Conservation (phyloP, 208 protist genomes). For the Wallacemonas rigidus region DNA sequence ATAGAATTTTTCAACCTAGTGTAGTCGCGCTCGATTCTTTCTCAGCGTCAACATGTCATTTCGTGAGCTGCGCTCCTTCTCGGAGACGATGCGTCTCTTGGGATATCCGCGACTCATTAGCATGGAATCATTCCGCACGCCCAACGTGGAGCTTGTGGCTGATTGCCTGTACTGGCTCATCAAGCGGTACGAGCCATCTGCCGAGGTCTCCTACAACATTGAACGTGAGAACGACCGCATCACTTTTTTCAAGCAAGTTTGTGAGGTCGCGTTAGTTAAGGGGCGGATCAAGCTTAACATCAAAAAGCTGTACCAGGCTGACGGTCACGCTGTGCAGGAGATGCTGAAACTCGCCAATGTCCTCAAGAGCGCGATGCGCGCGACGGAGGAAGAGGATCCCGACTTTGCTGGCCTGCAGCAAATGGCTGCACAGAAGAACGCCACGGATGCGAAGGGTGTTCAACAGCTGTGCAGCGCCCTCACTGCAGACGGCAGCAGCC, state of each 20-base stretch:
- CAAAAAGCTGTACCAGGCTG: conserved; percentile 94
- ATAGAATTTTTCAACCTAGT: not conserved
- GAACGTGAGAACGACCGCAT: conserved; percentile 91
- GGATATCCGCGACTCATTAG: conserved; percentile 95
- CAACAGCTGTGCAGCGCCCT: conserved; percentile 91
- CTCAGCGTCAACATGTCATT: conserved; percentile 77
- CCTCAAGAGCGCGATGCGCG: conserved; percentile 88
- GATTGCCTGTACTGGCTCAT: conserved; percentile 94
- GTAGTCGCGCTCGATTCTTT: not conserved
- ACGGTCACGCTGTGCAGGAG: conserved; percentile 96
- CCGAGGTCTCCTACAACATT: conserved; percentile 91
- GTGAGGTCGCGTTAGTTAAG: conserved; percentile 80
- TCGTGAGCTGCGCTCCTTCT: conserved; percentile 93
- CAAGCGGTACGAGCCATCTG: conserved; percentile 91
- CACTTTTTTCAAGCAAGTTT: conserved; percentile 93
- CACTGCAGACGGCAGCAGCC: conserved; percentile 81
- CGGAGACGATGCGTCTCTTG: conserved; percentile 95
- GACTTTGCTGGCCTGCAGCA: conserved; percentile 81
- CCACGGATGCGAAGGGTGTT: conserved; percentile 84
- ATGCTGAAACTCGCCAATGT: conserved; percentile 94
- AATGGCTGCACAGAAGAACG: conserved; percentile 84
- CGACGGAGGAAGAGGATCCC: conserved; percentile 70
- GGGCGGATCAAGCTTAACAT: conserved; percentile 94
- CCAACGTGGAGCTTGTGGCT: conserved; percentile 95
- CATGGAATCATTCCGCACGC: conserved; percentile 96